Evolutionary conservation across 2,329 filamentous ascomycete species (phyloP).

Genomic region (Cladosporium colombiae): DNA sequence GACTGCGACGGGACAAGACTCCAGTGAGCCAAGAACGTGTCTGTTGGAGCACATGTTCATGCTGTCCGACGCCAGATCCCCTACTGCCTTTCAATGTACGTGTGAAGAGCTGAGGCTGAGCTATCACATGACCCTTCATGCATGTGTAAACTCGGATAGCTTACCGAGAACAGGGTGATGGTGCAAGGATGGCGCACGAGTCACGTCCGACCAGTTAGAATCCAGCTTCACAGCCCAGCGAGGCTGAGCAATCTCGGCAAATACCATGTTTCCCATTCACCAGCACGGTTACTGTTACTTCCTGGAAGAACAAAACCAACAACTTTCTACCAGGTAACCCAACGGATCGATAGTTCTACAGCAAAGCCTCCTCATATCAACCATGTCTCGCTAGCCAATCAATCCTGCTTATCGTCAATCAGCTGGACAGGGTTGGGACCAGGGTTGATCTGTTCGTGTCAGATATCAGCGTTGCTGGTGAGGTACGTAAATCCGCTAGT

Average conservation of each 20-base stretch:
- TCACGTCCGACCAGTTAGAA: neutral
- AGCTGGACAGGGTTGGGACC: neutral
- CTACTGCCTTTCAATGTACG: neutral
- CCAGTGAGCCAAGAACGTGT: neutral
- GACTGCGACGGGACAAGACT: neutral
- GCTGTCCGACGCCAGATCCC: neutral
- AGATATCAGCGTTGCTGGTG: too few species aligned
- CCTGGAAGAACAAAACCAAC: neutral
- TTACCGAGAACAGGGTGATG: neutral
- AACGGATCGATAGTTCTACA: neutral
- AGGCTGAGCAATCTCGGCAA: slow-evolving; percentile 3
- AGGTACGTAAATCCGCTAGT: too few species aligned
- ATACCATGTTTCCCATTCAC: neutral
- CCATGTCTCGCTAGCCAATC: neutral
- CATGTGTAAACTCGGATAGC: neutral
- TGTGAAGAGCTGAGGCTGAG: neutral
- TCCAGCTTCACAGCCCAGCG: neutral
- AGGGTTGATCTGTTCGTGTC: neutral
- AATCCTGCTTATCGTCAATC: neutral
- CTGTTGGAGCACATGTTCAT: neutral
- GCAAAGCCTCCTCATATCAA: neutral
- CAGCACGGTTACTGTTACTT: neutral
- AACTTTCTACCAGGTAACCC: neutral
- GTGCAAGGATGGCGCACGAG: neutral
- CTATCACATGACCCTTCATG: slow-evolving; percentile 1